phyloP scores from a whole-genome alignment of 225 moss, liverwort and hornwort species.

The Takakia lepidozioides region DNA sequence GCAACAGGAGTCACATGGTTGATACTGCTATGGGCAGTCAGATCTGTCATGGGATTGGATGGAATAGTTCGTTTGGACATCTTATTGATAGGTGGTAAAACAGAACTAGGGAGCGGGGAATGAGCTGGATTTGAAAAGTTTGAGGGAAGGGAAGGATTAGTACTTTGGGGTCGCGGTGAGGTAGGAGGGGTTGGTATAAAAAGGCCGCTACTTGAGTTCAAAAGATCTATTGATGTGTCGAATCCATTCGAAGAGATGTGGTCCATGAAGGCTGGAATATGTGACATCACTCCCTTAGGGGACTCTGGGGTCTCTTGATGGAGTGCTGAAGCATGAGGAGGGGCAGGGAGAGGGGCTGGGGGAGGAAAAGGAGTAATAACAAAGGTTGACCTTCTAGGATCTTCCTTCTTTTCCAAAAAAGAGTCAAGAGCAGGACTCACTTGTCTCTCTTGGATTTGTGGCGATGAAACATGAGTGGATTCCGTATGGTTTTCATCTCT shows the following conservation, averaged over 20 bases:
- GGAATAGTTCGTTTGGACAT: not conserved
- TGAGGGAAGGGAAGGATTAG: constrained; percentile 6
- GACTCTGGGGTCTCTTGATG: constrained; percentile 21
- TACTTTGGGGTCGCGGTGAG: constrained; percentile 4
- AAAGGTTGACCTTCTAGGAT: constrained; percentile 21
- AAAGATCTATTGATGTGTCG: no score
- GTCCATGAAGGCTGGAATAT: constrained; percentile 24
- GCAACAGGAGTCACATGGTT: constrained; percentile 2
- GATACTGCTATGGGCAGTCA: not conserved
- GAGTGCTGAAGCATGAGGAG: constrained; percentile 11
- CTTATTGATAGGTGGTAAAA: no score
- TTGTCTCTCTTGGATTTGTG: no score
- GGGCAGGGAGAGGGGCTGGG: constrained; percentile 20
- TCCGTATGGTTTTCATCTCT: constrained; percentile 32
- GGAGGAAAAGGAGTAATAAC: constrained; percentile 23
- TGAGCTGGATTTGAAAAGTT: not conserved
- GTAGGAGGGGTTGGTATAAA: constrained; percentile 15
- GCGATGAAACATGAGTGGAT: constrained; percentile 13
- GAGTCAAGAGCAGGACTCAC: no score
- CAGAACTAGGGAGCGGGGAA: no score
- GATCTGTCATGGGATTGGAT: not conserved
- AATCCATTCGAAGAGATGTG: constrained; percentile 9
- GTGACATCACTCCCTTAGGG: constrained; percentile 25
- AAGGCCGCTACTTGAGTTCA: constrained; percentile 13
- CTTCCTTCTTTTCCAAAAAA: constrained; percentile 14